Percentiles rank a stretch among this genome's conserved stretches.
Conservation (phyloP, 345 rosid species). For the Lepidium africanum region DNA sequence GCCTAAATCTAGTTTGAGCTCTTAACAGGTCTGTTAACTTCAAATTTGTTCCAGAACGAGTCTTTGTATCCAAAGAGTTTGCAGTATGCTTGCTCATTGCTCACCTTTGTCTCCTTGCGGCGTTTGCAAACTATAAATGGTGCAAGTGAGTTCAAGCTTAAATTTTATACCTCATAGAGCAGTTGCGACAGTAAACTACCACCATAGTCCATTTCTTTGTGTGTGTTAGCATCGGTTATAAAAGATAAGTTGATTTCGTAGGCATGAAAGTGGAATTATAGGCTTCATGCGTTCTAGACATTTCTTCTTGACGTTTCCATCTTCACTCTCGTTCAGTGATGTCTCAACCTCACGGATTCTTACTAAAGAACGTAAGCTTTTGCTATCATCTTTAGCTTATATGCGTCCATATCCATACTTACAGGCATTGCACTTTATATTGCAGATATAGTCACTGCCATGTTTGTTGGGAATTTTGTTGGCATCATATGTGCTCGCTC, state of each 20-base stretch:
- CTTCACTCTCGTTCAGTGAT: constrained; percentile 24
- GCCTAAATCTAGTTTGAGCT: constrained; percentile 14
- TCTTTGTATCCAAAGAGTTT: constrained; percentile 85
- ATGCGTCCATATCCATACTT: constrained; percentile 9
- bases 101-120: constrained; percentile 57
- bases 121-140: constrained; percentile 81
- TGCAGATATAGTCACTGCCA: constrained; percentile 63
- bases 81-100: constrained; percentile 63
- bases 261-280: constrained; percentile 84
- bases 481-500: constrained; percentile 90
- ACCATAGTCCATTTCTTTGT: background rate
- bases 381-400: background rate
- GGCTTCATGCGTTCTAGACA: constrained; percentile 49
- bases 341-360: constrained; percentile 36
- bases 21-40: constrained; percentile 92
- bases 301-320: constrained; percentile 28
- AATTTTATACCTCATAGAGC: background rate
- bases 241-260: constrained; percentile 21
- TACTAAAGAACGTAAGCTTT: constrained; percentile 58
- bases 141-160: constrained; percentile 68
- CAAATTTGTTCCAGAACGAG: constrained; percentile 81
- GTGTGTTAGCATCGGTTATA: background rate
- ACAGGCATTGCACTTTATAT: constrained; percentile 6
- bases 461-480: constrained; percentile 85
- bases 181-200: background rate